A percentile compares a stretch with the other conserved stretches of the same genome.
Conservation (phyloP, 768 basidiomycete genomes). For the Tricholoma sp. region DNA sequence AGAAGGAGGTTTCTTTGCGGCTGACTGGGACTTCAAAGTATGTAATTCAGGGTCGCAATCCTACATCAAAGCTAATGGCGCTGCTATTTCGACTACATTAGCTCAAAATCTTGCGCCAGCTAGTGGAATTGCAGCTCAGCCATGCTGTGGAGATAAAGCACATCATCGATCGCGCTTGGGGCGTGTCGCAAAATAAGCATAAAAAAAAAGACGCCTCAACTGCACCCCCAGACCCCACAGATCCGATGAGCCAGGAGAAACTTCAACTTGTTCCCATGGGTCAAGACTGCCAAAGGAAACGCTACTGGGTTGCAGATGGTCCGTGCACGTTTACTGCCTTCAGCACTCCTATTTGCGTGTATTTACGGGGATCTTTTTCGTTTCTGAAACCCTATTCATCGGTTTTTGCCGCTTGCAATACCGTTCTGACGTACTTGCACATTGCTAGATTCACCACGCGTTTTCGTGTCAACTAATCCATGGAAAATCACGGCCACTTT, state of each 20-base stretch:
- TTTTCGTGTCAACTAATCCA: constrained; percentile 83
- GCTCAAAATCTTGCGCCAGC: constrained; percentile 79
- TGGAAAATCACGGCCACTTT: constrained; percentile 86
- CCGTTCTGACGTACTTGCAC: constrained; percentile 3
- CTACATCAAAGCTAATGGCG: constrained; percentile 12
- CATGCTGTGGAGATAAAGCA: constrained; percentile 66
- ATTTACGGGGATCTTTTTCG: constrained; percentile 53
- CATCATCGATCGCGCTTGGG: constrained; percentile 81
- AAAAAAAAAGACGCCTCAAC: constrained; percentile 68
- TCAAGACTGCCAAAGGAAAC: constrained; percentile 69
- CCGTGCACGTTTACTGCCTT: constrained; percentile 45
- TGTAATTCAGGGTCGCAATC: constrained; percentile 19
- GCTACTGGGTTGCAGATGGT: constrained; percentile 90
- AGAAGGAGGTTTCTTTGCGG: constrained; percentile 71
- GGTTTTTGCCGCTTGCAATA: constrained; percentile 27
- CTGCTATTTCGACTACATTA: constrained; percentile 24
- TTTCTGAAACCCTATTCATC: constrained; percentile 36
- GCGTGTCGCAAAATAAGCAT: constrained; percentile 77
- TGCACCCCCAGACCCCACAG: constrained; percentile 50
- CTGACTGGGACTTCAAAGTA: constrained; percentile 83
- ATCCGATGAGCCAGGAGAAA: constrained; percentile 61
- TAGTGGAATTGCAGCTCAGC: constrained; percentile 78
- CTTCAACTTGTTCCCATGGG: constrained; percentile 70
- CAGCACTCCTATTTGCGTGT: constrained; percentile 59
- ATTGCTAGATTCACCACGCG: constrained; percentile 71